Conservation (phyloP, 306 rosid species). For the Quercus alba region DNA sequence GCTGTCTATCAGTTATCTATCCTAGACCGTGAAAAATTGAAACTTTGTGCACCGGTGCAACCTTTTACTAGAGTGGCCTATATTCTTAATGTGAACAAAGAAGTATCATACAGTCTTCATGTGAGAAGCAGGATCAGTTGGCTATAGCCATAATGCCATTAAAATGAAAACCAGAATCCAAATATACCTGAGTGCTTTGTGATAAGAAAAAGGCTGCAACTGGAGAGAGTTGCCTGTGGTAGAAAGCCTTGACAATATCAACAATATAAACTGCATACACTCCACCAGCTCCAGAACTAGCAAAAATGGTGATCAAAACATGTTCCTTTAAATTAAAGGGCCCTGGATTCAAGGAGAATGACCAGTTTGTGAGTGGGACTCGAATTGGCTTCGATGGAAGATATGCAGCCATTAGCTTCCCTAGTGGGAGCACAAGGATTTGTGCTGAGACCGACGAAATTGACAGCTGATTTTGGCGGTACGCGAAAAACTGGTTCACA, state of each 20-base stretch:
- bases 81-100: too few species aligned
- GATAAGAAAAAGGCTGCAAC: slow-evolving; percentile 63
- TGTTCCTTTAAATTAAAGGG: slow-evolving; percentile 82
- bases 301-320: slow-evolving; percentile 76
- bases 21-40: too few species aligned
- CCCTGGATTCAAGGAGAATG: slow-evolving; percentile 72
- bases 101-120: neutral
- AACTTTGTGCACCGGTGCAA: too few species aligned
- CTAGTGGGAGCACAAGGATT: slow-evolving; percentile 68
- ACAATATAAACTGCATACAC: slow-evolving; percentile 73
- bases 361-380: slow-evolving; percentile 53
- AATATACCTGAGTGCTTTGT: slow-evolving; percentile 68
- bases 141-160: neutral
- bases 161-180: neutral
- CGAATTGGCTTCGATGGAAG: slow-evolving; percentile 34
- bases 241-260: slow-evolving; percentile 82
- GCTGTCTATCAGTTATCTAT: too few species aligned
- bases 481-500: slow-evolving; percentile 67
- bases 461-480: slow-evolving; percentile 50
- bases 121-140: neutral
- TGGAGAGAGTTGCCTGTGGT: slow-evolving; percentile 49
- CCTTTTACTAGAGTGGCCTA: too few species aligned
- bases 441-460: slow-evolving; percentile 69
- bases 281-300: slow-evolving; percentile 60
- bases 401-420: slow-evolving; percentile 78